phyloP scores from a whole-genome alignment of 192 early-diverging fungal genomes.

The Rhizoclosmatium globosum region DNA sequence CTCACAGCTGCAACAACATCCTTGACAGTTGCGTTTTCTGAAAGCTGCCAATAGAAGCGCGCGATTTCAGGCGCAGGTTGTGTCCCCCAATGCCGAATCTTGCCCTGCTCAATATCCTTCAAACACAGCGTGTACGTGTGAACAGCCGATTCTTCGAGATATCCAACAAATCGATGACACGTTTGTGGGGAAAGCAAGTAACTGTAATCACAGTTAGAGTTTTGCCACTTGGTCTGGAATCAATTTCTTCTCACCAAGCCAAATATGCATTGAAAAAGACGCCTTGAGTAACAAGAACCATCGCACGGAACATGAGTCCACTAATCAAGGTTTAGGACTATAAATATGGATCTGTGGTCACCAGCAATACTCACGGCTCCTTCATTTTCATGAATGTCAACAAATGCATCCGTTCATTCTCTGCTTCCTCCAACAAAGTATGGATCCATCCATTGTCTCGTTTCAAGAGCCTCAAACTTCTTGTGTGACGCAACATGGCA shows the following conservation, averaged over 20 bases:
- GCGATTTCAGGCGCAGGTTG: constrained; percentile 84
- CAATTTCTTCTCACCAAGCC: constrained; percentile 2
- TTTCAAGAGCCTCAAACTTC: constrained; percentile 62
- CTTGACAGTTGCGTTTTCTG: constrained; percentile 74
- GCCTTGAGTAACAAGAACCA: constrained; percentile 85
- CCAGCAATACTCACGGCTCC: constrained; percentile 23
- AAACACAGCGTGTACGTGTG: constrained; percentile 90
- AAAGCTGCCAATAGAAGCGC: constrained; percentile 75
- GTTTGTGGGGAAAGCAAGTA: constrained; percentile 81
- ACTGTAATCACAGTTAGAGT: not conserved
- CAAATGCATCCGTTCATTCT: constrained; percentile 83
- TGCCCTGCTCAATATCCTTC: constrained; percentile 75
- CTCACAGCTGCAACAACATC: constrained; percentile 90
- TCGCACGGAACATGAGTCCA: constrained; percentile 40
- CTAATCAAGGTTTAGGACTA: no score
- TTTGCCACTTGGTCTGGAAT: no score
- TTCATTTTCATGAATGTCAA: constrained; percentile 56
- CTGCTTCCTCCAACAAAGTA: constrained; percentile 89
- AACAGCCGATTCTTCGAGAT: constrained; percentile 94
- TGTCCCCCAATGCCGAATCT: constrained; percentile 68
- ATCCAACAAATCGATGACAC: constrained; percentile 88
- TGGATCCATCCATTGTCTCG: constrained; percentile 94
- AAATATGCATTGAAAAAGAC: constrained; percentile 93
- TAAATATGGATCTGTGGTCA: no score
- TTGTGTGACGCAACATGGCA: constrained; percentile 50